phyloP scores from a whole-genome alignment of 129 eudicot genomes.

The Rutidosis leptorrhynchoides region DNA sequence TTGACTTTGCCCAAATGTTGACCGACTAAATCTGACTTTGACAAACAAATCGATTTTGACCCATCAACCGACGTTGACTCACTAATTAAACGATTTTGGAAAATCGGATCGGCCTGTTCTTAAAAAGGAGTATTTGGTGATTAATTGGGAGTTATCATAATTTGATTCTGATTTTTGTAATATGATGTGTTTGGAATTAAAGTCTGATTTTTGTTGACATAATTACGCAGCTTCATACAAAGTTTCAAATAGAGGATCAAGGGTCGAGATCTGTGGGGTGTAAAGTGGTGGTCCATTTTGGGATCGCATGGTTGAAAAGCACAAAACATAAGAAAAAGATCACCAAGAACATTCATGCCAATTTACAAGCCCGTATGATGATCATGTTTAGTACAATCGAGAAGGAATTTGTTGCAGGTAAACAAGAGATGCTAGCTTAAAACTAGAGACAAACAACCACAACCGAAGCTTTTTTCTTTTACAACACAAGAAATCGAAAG shows the following conservation, averaged over 20 bases:
- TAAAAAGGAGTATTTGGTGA: too few relatives aligned
- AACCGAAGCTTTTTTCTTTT: not conserved
- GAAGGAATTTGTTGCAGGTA: slow-evolving; percentile 63
- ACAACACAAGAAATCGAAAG: not conserved
- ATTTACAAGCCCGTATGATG: slow-evolving; percentile 73
- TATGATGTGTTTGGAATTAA: not conserved
- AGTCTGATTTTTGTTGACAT: slow-evolving; percentile 5
- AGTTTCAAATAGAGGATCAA: slow-evolving; percentile 76
- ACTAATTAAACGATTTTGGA: too few relatives aligned
- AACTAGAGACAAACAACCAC: not conserved
- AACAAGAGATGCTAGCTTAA: slow-evolving; percentile 22
- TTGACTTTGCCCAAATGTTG: too few relatives aligned
- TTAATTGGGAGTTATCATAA: too few relatives aligned
- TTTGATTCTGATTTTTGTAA: too few relatives aligned
- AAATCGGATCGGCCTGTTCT: too few relatives aligned
- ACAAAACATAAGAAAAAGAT: slow-evolving; percentile 77
- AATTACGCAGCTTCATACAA: slow-evolving; percentile 76
- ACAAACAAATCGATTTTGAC: too few relatives aligned
- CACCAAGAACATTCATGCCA: slow-evolving; percentile 66
- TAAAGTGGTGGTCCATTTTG: slow-evolving; percentile 70
- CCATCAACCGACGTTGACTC: too few relatives aligned
- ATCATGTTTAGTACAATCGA: slow-evolving; percentile 79
- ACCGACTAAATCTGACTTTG: too few relatives aligned
- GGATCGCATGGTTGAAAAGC: slow-evolving; percentile 84
- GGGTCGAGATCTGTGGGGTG: slow-evolving; percentile 64